Conservation (phyloP, 352 stramenopile species). For the Globisporangium acanthophoron region DNA sequence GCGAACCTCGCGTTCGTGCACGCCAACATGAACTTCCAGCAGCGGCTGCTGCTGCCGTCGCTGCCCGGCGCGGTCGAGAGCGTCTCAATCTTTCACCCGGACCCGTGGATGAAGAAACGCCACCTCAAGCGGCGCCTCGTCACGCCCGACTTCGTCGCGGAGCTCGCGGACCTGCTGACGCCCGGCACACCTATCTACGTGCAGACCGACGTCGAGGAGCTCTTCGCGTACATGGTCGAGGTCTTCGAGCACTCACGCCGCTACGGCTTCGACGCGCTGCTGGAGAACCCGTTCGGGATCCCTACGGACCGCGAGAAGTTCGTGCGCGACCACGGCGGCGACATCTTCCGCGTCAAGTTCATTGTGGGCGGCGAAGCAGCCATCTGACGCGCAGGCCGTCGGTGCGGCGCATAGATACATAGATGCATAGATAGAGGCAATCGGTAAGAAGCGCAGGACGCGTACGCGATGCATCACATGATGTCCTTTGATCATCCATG, state of each 20-base stretch:
- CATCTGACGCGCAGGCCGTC: not conserved
- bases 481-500: not conserved
- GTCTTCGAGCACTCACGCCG: conserved; percentile 50
- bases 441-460: too few relatives aligned
- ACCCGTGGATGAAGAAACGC: conserved; percentile 88
- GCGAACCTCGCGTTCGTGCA: conserved; percentile 71
- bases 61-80: conserved; percentile 49
- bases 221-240: conserved; percentile 83
- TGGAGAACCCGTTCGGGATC: conserved; percentile 55
- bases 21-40: conserved; percentile 85
- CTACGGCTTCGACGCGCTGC: conserved; percentile 35
- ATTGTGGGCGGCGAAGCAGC: conserved; percentile 17
- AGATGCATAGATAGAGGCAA: not conserved
- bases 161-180: conserved; percentile 46
- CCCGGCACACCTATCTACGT: conserved; percentile 66
- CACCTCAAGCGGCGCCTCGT: conserved; percentile 81
- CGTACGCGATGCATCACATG: too few relatives aligned
- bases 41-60: conserved; percentile 47
- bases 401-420: not conserved
- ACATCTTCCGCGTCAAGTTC: conserved; percentile 66
- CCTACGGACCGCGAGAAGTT: conserved; percentile 73
- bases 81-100: conserved; percentile 86
- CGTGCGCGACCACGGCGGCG: conserved; percentile 52
- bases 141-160: conserved; percentile 53
- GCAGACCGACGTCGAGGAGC: conserved; percentile 78